Conservation (phyloP, 148 eudicot genomes). For the Rhododendron molle region DNA sequence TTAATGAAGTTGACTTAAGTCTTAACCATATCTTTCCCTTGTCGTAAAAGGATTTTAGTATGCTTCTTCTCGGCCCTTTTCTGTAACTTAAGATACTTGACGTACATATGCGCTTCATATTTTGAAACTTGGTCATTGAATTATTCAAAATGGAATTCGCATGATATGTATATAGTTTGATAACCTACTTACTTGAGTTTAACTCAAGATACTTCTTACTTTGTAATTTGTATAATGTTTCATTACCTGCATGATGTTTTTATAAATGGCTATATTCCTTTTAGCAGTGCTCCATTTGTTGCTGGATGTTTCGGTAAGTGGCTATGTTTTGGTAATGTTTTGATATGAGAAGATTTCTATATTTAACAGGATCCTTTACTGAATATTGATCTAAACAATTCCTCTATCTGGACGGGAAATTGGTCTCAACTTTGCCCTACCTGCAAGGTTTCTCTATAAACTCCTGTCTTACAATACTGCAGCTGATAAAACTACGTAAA, state of each 20-base stretch:
- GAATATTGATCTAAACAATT: conserved; percentile 52
- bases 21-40: not conserved
- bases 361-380: conserved; percentile 67
- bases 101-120: not conserved
- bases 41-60: not conserved
- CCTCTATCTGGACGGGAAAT: conserved; percentile 50
- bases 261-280: not conserved
- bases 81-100: not conserved
- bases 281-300: not conserved
- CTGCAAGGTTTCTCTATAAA: conserved; percentile 43
- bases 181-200: not conserved
- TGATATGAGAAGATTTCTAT: not conserved
- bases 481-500: not conserved
- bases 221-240: not conserved
- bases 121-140: not conserved
- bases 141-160: not conserved
- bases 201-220: not conserved
- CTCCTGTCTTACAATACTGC: not conserved
- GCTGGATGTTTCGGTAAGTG: not conserved
- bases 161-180: not conserved
- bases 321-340: conserved; percentile 8
- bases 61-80: not conserved
- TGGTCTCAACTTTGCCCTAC: conserved; percentile 84
- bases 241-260: not conserved
- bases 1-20: not conserved